Base-by-base conservation (phyloP, 352 stramenopile species). In the Phytophthora litchii region DNA sequence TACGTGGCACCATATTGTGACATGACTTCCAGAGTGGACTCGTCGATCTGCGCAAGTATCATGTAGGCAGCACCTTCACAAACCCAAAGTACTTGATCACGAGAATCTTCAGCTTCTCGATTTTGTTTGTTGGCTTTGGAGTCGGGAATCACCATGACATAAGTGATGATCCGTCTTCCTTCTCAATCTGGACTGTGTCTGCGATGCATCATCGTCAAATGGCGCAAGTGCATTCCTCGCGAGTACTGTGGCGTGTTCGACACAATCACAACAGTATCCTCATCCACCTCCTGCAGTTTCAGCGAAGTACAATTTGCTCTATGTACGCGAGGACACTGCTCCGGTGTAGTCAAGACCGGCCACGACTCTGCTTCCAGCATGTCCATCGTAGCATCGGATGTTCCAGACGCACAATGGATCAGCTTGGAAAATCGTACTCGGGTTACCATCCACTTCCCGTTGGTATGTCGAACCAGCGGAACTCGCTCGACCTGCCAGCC, bases 351-450 rank as follows among this genome's bases (percentile, higher is more conserved):
- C 3, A 75, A 40, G 1, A 67, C 64, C 5, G 45, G 38, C 67
- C 67, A 75, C 31, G 62, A 66, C 32, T 61, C 41, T 13, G 14
- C 7, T 11, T 65, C 57, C 8, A 75, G 17, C 34, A 43, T 47
- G 23, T 72, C 31, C 27, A 72, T 48, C 42, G 51, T 36, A 4
- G 47, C 25, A 3, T 34, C 35, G 16, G 54, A 55, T 9, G 27
- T 38, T 13, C 61, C 52, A 25, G 38, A 23, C 1, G 67, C 44
- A 16, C 61, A 72, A 8, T 48, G 52, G 8, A 75, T 60, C 25
- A 50, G 56, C 40, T 75, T 75, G 12, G 62, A 60, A 41, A 69
- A 75, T 41, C 58, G 49, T 17, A 64, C 67, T 31, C 67, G 67
- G 11, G 62, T 60, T 6, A 72, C 14, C 13, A 72, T 29, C 31